phyloP scores from a whole-genome alignment of 1,284 basidiomycete genomes.

The Ustilago esculenta region DNA sequence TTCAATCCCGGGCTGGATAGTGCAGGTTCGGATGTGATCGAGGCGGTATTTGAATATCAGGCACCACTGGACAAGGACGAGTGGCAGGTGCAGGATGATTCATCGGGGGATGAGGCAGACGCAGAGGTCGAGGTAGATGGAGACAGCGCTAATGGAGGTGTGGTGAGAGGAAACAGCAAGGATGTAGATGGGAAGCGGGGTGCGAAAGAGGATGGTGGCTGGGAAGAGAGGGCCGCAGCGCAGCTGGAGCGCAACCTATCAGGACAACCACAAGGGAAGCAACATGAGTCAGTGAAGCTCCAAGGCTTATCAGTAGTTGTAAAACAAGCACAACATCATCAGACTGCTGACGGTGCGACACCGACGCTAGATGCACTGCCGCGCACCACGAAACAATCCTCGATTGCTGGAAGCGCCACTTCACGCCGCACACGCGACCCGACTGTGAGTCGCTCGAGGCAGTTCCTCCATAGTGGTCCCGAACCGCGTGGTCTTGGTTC shows the following conservation, averaged over 20 bases:
- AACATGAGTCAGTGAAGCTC: not conserved
- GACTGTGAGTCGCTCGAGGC: slow-evolving; percentile 8
- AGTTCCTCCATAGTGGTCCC: slow-evolving; percentile 17
- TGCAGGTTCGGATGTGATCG: slow-evolving; percentile 38
- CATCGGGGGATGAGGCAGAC: slow-evolving; percentile 21
- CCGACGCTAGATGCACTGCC: slow-evolving; percentile 13
- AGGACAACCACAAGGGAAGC: not conserved
- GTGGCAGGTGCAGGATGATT: slow-evolving; percentile 13
- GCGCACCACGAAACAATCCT: slow-evolving; percentile 20
- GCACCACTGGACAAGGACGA: slow-evolving; percentile 23
- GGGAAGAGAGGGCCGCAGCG: slow-evolving; percentile 27
- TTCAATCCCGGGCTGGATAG: slow-evolving; percentile 22
- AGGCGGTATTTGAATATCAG: slow-evolving; percentile 41
- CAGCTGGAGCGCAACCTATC: slow-evolving; percentile 15
- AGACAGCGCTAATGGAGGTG: not conserved
- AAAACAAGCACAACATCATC: not conserved
- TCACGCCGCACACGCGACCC: slow-evolving; percentile 18
- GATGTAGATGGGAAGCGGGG: no score
- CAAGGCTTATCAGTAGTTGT: no score
- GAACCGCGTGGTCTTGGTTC: slow-evolving; percentile 41
- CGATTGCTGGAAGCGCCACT: slow-evolving; percentile 20
- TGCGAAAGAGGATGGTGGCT: slow-evolving; percentile 21
- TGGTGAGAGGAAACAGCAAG: not conserved
- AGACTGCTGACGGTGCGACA: not conserved
- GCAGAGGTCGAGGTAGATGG: slow-evolving; percentile 11